Percentiles rank a stretch among this genome's conserved stretches.
phyloP scores from a whole-genome alignment of 2,329 filamentous ascomycete species.

The Colletotrichum sublineola region DNA sequence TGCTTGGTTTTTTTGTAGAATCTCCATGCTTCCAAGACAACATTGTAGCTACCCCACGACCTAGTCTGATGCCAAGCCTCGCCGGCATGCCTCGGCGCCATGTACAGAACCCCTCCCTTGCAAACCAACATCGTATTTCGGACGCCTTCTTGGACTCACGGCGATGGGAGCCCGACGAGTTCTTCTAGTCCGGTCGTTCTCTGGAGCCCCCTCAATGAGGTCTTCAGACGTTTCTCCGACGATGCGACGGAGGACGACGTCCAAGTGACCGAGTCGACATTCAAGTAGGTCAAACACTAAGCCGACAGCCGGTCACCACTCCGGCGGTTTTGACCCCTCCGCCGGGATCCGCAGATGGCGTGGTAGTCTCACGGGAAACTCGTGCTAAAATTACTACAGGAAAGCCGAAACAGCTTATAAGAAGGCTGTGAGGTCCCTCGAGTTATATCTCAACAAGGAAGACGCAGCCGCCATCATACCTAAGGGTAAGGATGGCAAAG shows the following conservation, averaged over 20 bases:
- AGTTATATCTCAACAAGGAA: constrained; percentile 42
- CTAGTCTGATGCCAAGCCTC: constrained; percentile 18
- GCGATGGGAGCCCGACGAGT: constrained; percentile 35
- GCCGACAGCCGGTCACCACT: background rate
- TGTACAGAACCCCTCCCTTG: constrained; percentile 24
- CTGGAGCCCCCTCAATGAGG: constrained; percentile 38
- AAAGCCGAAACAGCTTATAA: constrained; percentile 43
- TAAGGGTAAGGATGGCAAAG: constrained; percentile 29
- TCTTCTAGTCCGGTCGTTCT: constrained; percentile 12
- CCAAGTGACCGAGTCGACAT: background rate
- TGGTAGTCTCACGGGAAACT: background rate
- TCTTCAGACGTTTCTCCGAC: constrained; percentile 46
- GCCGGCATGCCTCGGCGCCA: constrained; percentile 37
- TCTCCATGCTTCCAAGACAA: background rate
- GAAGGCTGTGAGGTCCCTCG: constrained; percentile 43
- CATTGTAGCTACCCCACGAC: background rate
- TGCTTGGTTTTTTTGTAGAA: background rate
- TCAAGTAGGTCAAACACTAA: constrained; percentile 16
- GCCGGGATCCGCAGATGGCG: background rate
- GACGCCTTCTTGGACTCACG: constrained; percentile 29
- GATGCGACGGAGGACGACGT: constrained; percentile 41
- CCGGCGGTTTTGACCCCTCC: background rate
- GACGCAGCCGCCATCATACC: constrained; percentile 41
- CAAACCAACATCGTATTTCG: constrained; percentile 36
- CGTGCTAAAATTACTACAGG: constrained; percentile 26